Percentiles rank a stretch among this genome's conserved stretches.
Conservation (phyloP, 192 early-diverging fungal species). For the Paraglomus brasilianum region DNA sequence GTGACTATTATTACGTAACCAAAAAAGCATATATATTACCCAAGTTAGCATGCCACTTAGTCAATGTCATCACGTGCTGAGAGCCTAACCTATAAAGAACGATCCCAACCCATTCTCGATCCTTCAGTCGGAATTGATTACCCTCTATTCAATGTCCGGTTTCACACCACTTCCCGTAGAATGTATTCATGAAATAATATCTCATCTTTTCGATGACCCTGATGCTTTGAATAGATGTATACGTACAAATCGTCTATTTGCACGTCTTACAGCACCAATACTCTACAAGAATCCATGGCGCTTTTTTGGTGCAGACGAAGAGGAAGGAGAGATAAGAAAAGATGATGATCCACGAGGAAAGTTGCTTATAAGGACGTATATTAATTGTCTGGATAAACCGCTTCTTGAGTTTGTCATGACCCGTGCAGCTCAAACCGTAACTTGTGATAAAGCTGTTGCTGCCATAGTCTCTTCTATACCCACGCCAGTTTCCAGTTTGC, state of each 20-base stretch:
- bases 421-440: not conserved
- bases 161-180: conserved; percentile 9
- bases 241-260: conserved; percentile 24
- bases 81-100: too few relatives aligned
- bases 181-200: conserved; percentile 30
- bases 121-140: too few relatives aligned
- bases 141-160: conserved; percentile 9
- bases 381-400: conserved; percentile 13
- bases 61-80: too few relatives aligned
- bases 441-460: not conserved
- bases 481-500: not conserved
- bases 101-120: too few relatives aligned
- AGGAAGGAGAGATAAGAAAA: conserved; percentile 17
- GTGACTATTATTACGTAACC: too few relatives aligned
- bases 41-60: too few relatives aligned
- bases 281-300: conserved; percentile 27
- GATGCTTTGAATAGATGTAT: conserved; percentile 17
- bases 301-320: conserved; percentile 18
- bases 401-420: not conserved
- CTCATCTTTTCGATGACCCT: not conserved
- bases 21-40: too few relatives aligned
- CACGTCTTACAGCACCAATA: conserved; percentile 18
- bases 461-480: not conserved
- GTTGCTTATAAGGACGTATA: conserved; percentile 14
- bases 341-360: conserved; percentile 11